Evolutionary conservation across 208 protist genomes (phyloP), one percentile per base, ranked within the genome.

Genomic region (Trypanosoma cruzi): DNA sequence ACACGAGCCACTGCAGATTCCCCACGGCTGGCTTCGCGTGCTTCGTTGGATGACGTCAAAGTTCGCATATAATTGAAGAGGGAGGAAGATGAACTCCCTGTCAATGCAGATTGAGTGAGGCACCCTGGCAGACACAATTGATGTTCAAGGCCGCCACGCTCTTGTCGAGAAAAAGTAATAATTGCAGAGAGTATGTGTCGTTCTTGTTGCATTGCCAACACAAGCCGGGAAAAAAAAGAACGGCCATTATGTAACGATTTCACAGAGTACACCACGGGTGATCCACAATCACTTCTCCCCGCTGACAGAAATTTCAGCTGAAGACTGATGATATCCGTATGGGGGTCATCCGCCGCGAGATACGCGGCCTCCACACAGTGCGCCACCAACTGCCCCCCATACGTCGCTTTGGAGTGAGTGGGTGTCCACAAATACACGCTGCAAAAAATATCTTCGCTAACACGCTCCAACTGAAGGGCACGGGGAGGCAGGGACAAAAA

Each of bases 341-440:
- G 13, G 18, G 55, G 14, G 26, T 10, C 50, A 48, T 75, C 67
- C 50, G 80, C 70, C 16, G 78, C 80, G 36, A 60, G 68, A 40
- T 82, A 75, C 14, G 79, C 82, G 6, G 69, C 71, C 60, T 80
- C 83, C 18, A 73, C 62, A 10, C 69, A 56, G 54, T 88, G 75
- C 8, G 77, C 83, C 34, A 88, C 63, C 36, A 88, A 49, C 69
- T 88, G 82, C 7, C 83, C 83, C 22, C 83, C 83, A 42, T 81
- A 88, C 44, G 73, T 74, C 13, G 70, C 64, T 20, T n/a, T 5
- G 4, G 63, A 72, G 0, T 48, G 34, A 29, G 61, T 20, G 13
- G 82, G 79, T 20, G 70, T 84, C 70, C 71, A 85, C 20, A 84
- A 46, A 11, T 55, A 67, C 18, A 61, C 22, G 42, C 68, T 73